Evolutionary conservation across 1,139 yeast genomes (phyloP).

Genomic region (Kluyveromyces sp.): DNA sequence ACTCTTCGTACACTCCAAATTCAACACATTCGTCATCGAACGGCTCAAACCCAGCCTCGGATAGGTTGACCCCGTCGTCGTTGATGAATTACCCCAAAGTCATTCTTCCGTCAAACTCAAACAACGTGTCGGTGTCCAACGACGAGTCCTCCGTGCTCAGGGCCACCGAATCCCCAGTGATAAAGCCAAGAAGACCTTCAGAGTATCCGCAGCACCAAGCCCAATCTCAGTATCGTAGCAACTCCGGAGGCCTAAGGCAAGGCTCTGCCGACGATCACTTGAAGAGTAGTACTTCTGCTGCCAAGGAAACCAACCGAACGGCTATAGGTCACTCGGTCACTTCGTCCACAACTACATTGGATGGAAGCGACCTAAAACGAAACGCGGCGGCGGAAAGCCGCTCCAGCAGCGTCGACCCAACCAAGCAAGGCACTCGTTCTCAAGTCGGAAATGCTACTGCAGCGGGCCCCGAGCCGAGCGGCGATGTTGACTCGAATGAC

Average conservation of each 20-base stretch:
- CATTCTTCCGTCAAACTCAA: constrained; percentile 22
- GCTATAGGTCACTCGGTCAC: too few relatives aligned
- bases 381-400: too few relatives aligned
- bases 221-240: neutral
- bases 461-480: too few relatives aligned
- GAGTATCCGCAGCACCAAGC: neutral
- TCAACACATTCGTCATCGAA: constrained; percentile 9
- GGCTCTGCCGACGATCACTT: neutral
- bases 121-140: constrained; percentile 1
- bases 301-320: too few relatives aligned
- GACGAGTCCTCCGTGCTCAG: constrained; percentile 12
- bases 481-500: too few relatives aligned
- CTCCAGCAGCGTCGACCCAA: too few relatives aligned
- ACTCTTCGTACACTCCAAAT: constrained; percentile 7
- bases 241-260: neutral
- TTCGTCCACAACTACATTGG: too few relatives aligned
- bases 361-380: too few relatives aligned
- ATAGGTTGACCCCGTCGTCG: constrained; percentile 14
- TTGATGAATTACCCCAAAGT: constrained; percentile 21
- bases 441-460: too few relatives aligned
- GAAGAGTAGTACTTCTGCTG: too few relatives aligned
- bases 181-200: constrained; percentile 14
- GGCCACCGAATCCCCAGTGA: constrained; percentile 27
- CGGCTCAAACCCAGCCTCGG: constrained; percentile 3
- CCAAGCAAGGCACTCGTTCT: too few relatives aligned